These are phyloP conservation scores for Entomortierella beljakovae DNA, from an alignment of 192 early-diverging fungal species.

Conservation along the genomic window DNA sequence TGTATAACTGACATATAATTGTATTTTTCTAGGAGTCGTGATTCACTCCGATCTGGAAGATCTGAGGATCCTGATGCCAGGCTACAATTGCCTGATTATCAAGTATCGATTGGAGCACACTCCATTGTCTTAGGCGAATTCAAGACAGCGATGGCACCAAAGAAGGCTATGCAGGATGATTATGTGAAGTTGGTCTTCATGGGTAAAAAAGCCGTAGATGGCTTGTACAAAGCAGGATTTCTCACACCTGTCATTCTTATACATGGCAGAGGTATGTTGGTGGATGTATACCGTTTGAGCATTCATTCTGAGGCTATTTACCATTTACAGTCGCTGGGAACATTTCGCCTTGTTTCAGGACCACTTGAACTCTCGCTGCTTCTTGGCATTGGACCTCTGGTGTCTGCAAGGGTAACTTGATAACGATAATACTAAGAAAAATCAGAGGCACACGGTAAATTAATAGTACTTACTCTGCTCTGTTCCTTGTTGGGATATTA, in stretches of 20 bases:
- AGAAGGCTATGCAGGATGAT: constrained; percentile 14
- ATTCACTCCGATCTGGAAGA: neutral
- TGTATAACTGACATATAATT: neutral
- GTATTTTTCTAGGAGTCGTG: constrained; percentile 1
- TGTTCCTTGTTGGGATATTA: constrained; percentile 1
- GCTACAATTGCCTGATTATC: constrained; percentile 22
- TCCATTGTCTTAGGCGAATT: constrained; percentile 14
- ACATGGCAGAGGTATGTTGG: constrained; percentile 12
- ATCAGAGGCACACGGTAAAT: neutral
- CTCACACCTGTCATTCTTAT: constrained; percentile 14
- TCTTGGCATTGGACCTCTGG: constrained; percentile 20
- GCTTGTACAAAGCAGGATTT: constrained; percentile 11
- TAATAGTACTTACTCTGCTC: neutral
- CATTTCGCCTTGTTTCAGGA: constrained; percentile 15
- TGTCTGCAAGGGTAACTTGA: constrained; percentile 13
- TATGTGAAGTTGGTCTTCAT: constrained; percentile 16
- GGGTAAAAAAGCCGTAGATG: constrained; percentile 19
- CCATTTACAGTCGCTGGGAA: constrained; percentile 5
- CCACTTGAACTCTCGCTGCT: constrained; percentile 16
- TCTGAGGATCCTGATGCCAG: neutral
- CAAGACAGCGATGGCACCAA: constrained; percentile 3
- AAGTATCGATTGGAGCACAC: constrained; percentile 15
- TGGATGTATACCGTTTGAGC: constrained; percentile 12
- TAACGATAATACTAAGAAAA: constrained; percentile 1
- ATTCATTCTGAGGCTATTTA: constrained; percentile 22